These are phyloP conservation scores for Trypethelium eluteriae DNA, from an alignment of 495 filamentous ascomycete genomes.

Conservation along the genomic window DNA sequence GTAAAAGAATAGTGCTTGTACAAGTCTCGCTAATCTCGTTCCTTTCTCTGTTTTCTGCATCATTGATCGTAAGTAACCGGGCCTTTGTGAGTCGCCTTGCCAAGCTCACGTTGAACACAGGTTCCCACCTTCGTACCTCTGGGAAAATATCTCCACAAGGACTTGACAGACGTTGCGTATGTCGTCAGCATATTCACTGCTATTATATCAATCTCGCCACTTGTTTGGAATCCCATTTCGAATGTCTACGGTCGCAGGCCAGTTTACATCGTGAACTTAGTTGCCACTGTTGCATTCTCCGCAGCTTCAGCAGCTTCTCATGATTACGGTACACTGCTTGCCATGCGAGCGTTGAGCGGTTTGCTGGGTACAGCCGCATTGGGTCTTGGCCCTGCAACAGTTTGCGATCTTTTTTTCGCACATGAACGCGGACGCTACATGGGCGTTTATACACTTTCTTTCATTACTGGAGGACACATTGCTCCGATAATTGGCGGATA, in stretches of 20 bases:
- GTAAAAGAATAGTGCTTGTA: conserved; percentile 1
- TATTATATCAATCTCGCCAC: conserved; percentile 28
- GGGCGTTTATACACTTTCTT: conserved; percentile 24
- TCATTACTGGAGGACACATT: conserved; percentile 17
- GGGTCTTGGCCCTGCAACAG: conserved; percentile 15
- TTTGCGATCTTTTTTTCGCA: conserved; percentile 22
- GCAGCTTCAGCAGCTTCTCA: not conserved
- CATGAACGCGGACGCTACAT: conserved; percentile 22
- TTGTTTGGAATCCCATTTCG: conserved; percentile 31
- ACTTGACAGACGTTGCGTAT: conserved; percentile 25
- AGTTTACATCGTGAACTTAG: conserved; percentile 26
- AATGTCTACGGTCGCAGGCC: conserved; percentile 37
- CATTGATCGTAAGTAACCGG: not conserved
- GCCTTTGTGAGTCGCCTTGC: not conserved
- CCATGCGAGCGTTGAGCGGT: not conserved
- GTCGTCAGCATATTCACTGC: conserved; percentile 21
- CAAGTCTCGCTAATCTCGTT: not conserved
- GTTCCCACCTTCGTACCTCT: conserved; percentile 26
- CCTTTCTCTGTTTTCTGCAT: conserved; percentile 1
- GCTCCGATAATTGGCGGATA: conserved; percentile 21
- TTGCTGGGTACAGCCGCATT: not conserved
- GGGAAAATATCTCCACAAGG: conserved; percentile 26
- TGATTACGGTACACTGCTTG: not conserved
- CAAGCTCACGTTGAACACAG: not conserved
- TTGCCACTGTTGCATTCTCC: not conserved